These are phyloP conservation scores for Dioszegia aurantiaca DNA, from an alignment of 768 basidiomycete species.

Conservation along the genomic window DNA sequence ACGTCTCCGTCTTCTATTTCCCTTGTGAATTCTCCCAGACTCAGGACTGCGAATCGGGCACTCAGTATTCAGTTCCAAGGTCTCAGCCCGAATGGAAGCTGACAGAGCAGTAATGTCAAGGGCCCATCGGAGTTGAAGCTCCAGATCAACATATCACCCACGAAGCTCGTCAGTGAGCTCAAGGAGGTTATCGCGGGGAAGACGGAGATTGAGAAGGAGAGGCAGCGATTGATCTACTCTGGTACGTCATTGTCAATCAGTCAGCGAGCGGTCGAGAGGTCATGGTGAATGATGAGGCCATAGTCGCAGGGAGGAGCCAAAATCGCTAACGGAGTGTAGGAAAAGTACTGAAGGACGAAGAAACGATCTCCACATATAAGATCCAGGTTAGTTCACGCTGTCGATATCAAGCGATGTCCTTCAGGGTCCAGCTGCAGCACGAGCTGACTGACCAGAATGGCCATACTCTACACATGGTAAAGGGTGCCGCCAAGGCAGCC, in stretches of 20 bases:
- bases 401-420: no score
- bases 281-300: neutral
- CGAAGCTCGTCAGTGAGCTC: slow-evolving; percentile 84
- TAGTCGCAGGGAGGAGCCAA: neutral
- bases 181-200: slow-evolving; percentile 84
- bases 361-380: slow-evolving; percentile 77
- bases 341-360: slow-evolving; percentile 61
- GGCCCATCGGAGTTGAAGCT: slow-evolving; percentile 89
- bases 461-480: slow-evolving; percentile 92
- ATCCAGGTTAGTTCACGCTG: no score
- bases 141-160: slow-evolving; percentile 72
- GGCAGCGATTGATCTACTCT: slow-evolving; percentile 88
- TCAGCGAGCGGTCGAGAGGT: neutral
- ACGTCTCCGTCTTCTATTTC: neutral
- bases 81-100: no score
- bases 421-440: neutral
- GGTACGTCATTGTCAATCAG: slow-evolving; percentile 53
- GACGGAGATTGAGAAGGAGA: slow-evolving; percentile 78
- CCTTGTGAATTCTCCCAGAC: neutral
- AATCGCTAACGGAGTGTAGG: slow-evolving; percentile 21
- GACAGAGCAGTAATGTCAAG: slow-evolving; percentile 51
- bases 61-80: no score
- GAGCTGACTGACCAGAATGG: slow-evolving; percentile 46
- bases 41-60: no score
- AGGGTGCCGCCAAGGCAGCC: slow-evolving; percentile 65